A percentile compares a stretch with the other conserved stretches of the same genome.
These are phyloP conservation scores for Phoma herbarum DNA, from an alignment of 2,329 filamentous ascomycete genomes.

Conservation along the genomic window DNA sequence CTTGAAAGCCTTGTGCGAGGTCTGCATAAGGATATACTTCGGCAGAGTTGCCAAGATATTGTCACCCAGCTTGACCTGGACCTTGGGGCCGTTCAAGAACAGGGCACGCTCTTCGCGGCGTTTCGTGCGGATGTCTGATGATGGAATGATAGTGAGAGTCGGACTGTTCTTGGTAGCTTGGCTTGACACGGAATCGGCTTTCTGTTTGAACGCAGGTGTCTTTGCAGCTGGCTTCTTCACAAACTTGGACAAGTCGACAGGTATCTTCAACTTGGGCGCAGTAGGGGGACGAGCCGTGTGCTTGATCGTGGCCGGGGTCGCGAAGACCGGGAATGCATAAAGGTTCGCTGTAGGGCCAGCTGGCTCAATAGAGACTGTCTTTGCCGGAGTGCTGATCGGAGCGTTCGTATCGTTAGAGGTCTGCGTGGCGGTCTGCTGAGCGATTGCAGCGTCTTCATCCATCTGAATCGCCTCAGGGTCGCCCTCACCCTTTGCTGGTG, in stretches of 20 bases:
- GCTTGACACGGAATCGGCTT: background rate
- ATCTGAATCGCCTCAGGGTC: background rate
- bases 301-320: conserved; percentile 33
- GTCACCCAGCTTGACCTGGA: conserved; percentile 32
- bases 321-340: conserved; percentile 21
- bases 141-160: conserved; percentile 23
- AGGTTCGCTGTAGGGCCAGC: conserved; percentile 7
- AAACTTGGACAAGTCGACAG: conserved; percentile 34
- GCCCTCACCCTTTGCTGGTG: background rate
- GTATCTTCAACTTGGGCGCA: conserved; percentile 33
- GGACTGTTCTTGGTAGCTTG: conserved; percentile 14
- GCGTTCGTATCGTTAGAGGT: background rate
- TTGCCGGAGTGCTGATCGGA: background rate
- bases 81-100: conserved; percentile 33
- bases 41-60: conserved; percentile 25
- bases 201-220: background rate
- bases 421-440: background rate
- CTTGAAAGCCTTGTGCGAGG: conserved; percentile 32
- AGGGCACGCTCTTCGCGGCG: conserved; percentile 28
- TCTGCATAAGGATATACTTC: conserved; percentile 42
- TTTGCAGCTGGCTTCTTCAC: conserved; percentile 24
- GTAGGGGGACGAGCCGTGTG: conserved; percentile 27
- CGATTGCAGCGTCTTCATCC: background rate
- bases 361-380: background rate
- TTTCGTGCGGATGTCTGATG: conserved; percentile 36